Evolutionary conservation across 805 yeast species (phyloP), one percentile per base, ranked within the genome.

Genomic region (Kodamaea nitidulidarum): DNA sequence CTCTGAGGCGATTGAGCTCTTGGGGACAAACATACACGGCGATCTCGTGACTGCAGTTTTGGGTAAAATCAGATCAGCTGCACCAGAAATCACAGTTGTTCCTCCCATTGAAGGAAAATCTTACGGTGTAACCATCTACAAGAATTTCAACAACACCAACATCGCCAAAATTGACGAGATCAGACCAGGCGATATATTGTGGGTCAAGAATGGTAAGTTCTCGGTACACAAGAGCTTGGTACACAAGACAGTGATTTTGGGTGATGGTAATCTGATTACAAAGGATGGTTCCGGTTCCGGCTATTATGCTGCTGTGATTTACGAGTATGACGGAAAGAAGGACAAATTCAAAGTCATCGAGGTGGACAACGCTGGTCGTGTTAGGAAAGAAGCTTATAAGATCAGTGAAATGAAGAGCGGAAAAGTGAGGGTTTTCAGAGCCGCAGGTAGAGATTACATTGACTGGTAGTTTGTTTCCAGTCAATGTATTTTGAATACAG

Each of bases 111-210:
- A 88, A 0, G 58, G 63, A 26, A 78, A 83, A 48, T 73, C 85
- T 0, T 85, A 67, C 56, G 98, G 98, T 28, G 81, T 74, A n/a
- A 71, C 75, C 15, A 71, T 84, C 44, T 88, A 81, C 61, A 65
- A 70, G 46, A 84, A 74, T 47, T 40, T 45, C 38, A 65, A 61
- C 47, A 57, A 61, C 38, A 44, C 45, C 34, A 58, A 54, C 39
- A 73, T 78, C 5, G 61, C 71, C 11, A 79, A 75, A 48, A 51
- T 63, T 21, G 88, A 78, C 39, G 84, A 79, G 29, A 75, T 88
- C 39, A 71, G 75, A 35, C 81, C 95, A 0, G 98, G 98, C 43
- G 98, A 93, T 58, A 71, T 91, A 7, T 61, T 88, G 30, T 84
- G 88, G 37, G 75, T 88, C 45, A 76, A 81, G 51, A 79, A 79